Base-by-base conservation (phyloP, 176 grass and related monocot species). In the Musa beccarii region DNA sequence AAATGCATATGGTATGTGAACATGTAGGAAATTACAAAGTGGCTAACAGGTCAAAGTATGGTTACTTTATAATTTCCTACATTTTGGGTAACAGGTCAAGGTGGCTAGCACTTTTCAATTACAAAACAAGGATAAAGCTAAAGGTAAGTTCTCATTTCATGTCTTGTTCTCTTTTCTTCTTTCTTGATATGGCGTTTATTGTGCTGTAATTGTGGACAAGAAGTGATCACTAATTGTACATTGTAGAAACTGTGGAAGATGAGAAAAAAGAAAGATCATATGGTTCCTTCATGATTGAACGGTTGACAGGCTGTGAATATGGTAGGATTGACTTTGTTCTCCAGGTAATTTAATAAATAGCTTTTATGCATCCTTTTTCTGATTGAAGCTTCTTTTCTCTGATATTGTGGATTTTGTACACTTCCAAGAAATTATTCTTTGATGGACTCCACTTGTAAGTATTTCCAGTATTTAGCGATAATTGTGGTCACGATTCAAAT, bases 201-300 rank as follows among this genome's bases (percentile, higher is more conserved):
- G 68, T 51, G 8, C 49, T 51, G 43, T 70, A 53, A 19, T 54
- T 65, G 10, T 13, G 16, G 11, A 72, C 25, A 54, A 64, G 13
- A 17, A 69, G 11, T 65, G 77, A 82, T 16, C 17, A 28, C 11
- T 84, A 59, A 78, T 80, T 74, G 10, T 83, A 73, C 23, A 59
- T 77, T 59, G 6, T 69, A 98, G 90, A 90, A 73, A 73, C 75
- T 8, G 29, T 22, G 72, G 88, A 89, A 62, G 70, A 74, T 49
- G 49, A 87, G 26, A 80, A 89, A 78, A 82, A 85, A 78, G 84
- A 89, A 71, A 91, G 78, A 72, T 89, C 88, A n/a, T 93, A 98
- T 82, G 94, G 94, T 81, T 89, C 84, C 71, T 73, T 87, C 72
- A 98, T 93, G 94, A 93, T 98, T 79, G 90, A 93, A 83, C 91